Evolutionary conservation across 176 grass and related monocot genomes (phyloP).

Genomic region (Microstegium vimineum): DNA sequence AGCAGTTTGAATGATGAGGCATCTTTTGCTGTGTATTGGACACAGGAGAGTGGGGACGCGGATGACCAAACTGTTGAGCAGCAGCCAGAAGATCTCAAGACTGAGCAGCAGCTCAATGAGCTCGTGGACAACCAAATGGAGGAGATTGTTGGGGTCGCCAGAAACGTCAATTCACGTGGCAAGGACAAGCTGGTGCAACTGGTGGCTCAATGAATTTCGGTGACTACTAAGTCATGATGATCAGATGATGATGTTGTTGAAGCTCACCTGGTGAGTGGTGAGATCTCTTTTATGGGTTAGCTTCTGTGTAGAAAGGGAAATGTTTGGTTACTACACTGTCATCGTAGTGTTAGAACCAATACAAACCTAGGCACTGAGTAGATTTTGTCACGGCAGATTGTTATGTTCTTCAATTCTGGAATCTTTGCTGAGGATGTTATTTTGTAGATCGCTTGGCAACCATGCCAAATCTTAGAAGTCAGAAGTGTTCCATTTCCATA

Average conservation of each 20-base stretch:
- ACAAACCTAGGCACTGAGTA: not conserved
- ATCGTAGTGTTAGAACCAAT: not conserved
- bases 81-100: constrained; percentile 42
- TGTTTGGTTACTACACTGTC: not conserved
- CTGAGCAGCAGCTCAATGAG: constrained; percentile 69
- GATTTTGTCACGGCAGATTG: not conserved
- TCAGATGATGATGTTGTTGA: not conserved
- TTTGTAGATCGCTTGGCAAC: not conserved
- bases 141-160: constrained; percentile 53
- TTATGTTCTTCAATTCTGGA: not conserved
- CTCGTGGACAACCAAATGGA: constrained; percentile 65
- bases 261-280: constrained; percentile 6
- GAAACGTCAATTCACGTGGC: constrained; percentile 47
- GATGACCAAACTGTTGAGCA: constrained; percentile 33
- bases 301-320: not conserved
- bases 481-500: not conserved
- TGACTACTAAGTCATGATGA: too few species aligned
- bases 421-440: not conserved
- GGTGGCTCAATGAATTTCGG: not conserved
- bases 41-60: constrained; percentile 28
- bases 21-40: constrained; percentile 75
- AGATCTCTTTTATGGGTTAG: not conserved
- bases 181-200: constrained; percentile 11
- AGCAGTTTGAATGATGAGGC: constrained; percentile 49
- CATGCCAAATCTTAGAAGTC: not conserved